Evolutionary conservation across 164 flowering plant species (phyloP), one percentile per base, ranked within the genome.

Genomic region (Piper longum): DNA sequence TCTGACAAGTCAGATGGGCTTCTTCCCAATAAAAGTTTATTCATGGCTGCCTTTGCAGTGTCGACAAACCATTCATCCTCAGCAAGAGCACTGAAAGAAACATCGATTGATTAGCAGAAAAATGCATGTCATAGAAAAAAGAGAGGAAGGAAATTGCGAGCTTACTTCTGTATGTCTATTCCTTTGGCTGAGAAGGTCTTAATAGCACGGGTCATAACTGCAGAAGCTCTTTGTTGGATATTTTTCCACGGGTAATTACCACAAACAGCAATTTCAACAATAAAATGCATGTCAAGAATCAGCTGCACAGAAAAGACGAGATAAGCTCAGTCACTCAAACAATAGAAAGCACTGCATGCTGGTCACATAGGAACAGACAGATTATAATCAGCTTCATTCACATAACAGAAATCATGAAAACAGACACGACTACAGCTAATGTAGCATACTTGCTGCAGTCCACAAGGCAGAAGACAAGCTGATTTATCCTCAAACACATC

Each of bases 41-140:
- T 78, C 71, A 95, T 87, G 16, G 97, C 92, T 7, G 86, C 74
- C 69, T 91, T 91, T 14, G 99, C 96, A 43, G 95, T 76, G 55
- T 87, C 88, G 5, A 77, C 82, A 72, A 91, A 91, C 96, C 99
- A 95, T 71, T 90, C 95, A 69, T 91, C 96, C 77, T 84, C 89
- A 2, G 88, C 93, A 41, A 95, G 93, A 18, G 85, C 83, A 75
- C 97, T 93, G 63, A 3, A 43, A 54, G 56, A 48, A 66, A 36
- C 19, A 65, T 7, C 18, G 26, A 56, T 42, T n/a, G 51, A 69
- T 18, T 42, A 60, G 17, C 16, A n/a, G 39, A 45, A 43, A 26
- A 18, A 40, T 7, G 45, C 42, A 65, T 12, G 42, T 16, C 43
- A 48, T 63, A 9, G 61, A 54, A 57, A 18, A 60, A 64, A n/a